These are phyloP conservation scores for Achlya hypogyna DNA, from an alignment of 352 stramenopile genomes.

Conservation along the genomic window DNA sequence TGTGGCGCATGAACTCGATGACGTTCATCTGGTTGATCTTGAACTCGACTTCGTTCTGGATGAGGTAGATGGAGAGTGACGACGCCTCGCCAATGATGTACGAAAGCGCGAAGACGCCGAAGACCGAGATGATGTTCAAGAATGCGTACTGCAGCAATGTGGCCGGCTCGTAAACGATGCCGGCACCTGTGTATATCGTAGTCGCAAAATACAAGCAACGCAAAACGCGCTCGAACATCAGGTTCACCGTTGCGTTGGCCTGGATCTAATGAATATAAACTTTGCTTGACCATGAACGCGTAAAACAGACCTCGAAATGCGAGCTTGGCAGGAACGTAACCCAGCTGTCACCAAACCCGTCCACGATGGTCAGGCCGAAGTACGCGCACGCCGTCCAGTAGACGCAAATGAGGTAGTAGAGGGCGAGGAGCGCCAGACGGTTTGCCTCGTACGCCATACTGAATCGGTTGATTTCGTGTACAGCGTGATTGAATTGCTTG, in stretches of 20 bases:
- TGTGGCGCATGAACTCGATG: neutral
- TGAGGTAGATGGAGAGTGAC: slow-evolving; percentile 6
- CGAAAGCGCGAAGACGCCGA: slow-evolving; percentile 6
- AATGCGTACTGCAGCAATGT: slow-evolving; percentile 8
- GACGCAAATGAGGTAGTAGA: slow-evolving; percentile 7
- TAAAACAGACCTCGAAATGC: neutral
- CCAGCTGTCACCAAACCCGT: slow-evolving; percentile 22
- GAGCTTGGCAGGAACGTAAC: neutral
- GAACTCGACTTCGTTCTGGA: slow-evolving; percentile 16
- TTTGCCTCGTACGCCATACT: slow-evolving; percentile 9
- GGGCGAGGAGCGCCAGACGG: slow-evolving; percentile 18
- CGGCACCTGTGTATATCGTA: neutral
- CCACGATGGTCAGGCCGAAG: slow-evolving; percentile 25
- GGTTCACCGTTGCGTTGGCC: neutral
- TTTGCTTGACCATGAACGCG: neutral
- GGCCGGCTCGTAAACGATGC: neutral
- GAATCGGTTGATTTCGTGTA: slow-evolving; percentile 19
- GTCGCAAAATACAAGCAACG: neutral
- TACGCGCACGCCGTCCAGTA: slow-evolving; percentile 24
- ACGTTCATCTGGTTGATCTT: slow-evolving; percentile 16
- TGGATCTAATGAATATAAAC: neutral
- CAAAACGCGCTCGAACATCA: neutral
- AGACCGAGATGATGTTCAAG: neutral
- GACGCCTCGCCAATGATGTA: slow-evolving; percentile 13
- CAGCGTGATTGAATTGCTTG: neutral